Conservation (phyloP, 768 basidiomycete species). For the Suillus brevipes region DNA sequence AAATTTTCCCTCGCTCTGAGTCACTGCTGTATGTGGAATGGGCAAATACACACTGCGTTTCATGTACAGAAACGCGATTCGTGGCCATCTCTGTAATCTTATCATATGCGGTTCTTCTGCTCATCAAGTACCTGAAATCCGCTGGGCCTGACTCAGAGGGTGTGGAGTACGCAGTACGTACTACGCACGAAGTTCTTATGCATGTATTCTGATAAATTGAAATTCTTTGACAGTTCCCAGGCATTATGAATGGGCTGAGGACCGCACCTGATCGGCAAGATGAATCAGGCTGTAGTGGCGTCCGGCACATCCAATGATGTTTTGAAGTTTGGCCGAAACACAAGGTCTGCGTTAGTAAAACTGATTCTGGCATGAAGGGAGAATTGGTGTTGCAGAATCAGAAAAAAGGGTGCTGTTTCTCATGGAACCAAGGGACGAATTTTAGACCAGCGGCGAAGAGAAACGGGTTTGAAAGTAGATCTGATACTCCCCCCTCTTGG, state of each 20-base stretch:
- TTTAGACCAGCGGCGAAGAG: not conserved
- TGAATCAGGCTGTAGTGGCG: not conserved
- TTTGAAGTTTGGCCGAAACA: not conserved
- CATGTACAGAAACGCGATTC: not conserved
- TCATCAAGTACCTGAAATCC: not conserved
- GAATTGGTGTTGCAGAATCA: not conserved
- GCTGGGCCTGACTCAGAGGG: not conserved
- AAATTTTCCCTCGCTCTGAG: not conserved
- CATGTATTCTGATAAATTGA: not conserved
- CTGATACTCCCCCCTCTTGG: not conserved
- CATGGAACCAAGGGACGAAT: not conserved
- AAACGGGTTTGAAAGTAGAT: not conserved
- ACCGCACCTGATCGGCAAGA: not conserved
- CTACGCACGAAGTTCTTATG: not conserved
- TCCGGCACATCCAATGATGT: not conserved
- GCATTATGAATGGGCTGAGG: not conserved
- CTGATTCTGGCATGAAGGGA: not conserved
- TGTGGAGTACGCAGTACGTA: not conserved
- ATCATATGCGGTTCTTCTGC: not conserved
- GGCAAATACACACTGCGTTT: not conserved
- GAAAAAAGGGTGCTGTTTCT: not conserved
- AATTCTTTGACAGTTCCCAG: not conserved
- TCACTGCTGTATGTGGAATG: not conserved
- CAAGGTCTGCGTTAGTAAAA: not conserved
- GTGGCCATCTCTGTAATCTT: not conserved